Evolutionary conservation across 2,329 filamentous ascomycete species (phyloP), one percentile per base, ranked within the genome.

Genomic region (Magnaporthiopsis rhizophila): DNA sequence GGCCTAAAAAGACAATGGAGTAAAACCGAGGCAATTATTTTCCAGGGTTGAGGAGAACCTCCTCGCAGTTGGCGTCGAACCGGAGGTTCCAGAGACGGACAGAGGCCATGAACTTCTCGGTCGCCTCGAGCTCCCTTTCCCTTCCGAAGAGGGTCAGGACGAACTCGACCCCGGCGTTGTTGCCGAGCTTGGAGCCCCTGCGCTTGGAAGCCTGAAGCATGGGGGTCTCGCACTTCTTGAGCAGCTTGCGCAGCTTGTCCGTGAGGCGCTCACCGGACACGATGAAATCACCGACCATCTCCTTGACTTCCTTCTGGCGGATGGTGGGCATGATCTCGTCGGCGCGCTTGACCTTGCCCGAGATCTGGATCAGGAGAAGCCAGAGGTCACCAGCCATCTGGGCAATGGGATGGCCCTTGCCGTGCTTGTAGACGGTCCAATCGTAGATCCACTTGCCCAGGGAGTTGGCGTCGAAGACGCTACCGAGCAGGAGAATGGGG

Each of bases 401-500:
- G 63, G 92, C 86, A 72, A 97, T 91, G 62, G 92, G 91, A 13
- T 90, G 92, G 57, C 86, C 85, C 18, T 92, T 86, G 53, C 91
- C 91, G 69, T 96, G 88, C 74, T 89, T 88, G 80, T 91, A 97
- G 68, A 97, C 91, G 24, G 95, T 97, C 95, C 95, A 99, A 82
- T 98, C 95, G 78, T 97, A 99, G 73, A 99, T 96, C 95, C 95
- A 99, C 79, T 97, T 97, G 72, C 95, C 95, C 36, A 99, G 84
- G 32, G 92, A 97, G 83, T 98, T 97, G 73, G 94, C 91, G 74
- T 98, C 95, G 73, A 98, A 98, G 65, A 98, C 95, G 73, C 91
- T 96, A 62, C 95, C 95, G 28, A 98, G 84, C 32, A 99, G 85
- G 74, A 97, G 88, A 74, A 99, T 97, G 62, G 95, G 95, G 70